Evolutionary conservation across 306 rosid species (phyloP).

Genomic region (Pyrus betulifolia): DNA sequence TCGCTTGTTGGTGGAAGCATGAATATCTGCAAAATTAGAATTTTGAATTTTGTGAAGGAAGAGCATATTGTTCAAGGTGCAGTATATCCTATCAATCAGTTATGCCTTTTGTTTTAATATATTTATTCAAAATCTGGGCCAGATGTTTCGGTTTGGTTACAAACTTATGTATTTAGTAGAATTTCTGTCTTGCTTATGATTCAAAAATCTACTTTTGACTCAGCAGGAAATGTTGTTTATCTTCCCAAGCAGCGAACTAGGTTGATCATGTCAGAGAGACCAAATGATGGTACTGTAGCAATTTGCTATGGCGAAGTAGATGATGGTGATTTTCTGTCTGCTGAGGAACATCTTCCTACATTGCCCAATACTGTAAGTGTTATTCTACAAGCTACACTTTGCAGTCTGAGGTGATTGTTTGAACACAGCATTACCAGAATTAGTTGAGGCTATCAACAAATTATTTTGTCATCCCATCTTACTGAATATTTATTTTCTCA

Average conservation of each 20-base stretch:
- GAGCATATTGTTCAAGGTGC: conserved; percentile 76
- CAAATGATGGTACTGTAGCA: conserved; percentile 86
- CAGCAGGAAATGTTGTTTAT: conserved; percentile 45
- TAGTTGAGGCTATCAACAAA: neutral
- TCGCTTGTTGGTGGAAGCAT: conserved; percentile 78
- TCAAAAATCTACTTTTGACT: conserved; percentile 15
- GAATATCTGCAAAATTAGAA: conserved; percentile 69
- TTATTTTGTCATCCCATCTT: neutral
- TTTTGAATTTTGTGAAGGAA: conserved; percentile 34
- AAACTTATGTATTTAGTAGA: neutral
- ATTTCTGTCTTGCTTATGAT: conserved; percentile 17
- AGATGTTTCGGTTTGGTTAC: neutral
- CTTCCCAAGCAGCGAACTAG: conserved; percentile 44
- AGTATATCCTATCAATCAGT: conserved; percentile 8
- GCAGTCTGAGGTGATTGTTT: conserved; percentile 3
- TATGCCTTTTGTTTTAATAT: neutral
- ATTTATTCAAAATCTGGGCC: neutral
- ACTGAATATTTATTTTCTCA: neutral
- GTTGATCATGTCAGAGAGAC: conserved; percentile 84
- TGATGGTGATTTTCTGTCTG: conserved; percentile 36
- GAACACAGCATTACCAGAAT: neutral
- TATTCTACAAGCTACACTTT: neutral
- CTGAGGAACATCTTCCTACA: conserved; percentile 73
- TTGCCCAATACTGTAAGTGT: conserved; percentile 88
- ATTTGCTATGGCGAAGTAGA: conserved; percentile 67